Conservation (phyloP, 2,329 filamentous ascomycete genomes). For the Paecilomyces niveus region DNA sequence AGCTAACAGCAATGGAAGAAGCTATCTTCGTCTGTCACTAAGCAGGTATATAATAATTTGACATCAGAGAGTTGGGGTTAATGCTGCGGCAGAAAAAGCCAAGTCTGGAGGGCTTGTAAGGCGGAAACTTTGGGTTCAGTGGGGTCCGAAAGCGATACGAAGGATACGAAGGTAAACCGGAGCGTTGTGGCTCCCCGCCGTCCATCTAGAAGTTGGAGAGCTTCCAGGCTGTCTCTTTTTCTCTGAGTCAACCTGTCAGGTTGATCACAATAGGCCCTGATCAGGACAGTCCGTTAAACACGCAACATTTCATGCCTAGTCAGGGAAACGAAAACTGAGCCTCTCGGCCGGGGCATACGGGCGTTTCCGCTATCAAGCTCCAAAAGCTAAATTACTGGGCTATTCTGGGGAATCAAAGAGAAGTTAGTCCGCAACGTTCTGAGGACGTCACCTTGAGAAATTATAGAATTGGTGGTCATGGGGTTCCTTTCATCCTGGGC, state of each 20-base stretch:
- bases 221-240: neutral
- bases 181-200: neutral
- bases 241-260: neutral
- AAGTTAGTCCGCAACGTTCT: neutral
- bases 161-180: neutral
- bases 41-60: neutral
- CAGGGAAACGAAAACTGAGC: neutral
- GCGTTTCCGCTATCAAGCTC: neutral
- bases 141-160: neutral
- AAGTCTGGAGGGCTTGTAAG: neutral
- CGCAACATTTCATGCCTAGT: neutral
- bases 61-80: neutral
- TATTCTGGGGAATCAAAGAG: neutral
- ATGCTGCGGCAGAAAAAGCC: neutral
- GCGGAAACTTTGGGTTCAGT: neutral
- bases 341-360: neutral
- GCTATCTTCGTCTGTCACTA: neutral
- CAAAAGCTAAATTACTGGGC: neutral
- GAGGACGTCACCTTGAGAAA: neutral
- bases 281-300: neutral
- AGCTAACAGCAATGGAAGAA: neutral
- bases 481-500: neutral
- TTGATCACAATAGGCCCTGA: too few relatives aligned
- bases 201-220: neutral
- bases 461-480: neutral